Evolutionary conservation across 805 yeast species (phyloP).

Genomic region (Scheffersomyces ergatensis): DNA sequence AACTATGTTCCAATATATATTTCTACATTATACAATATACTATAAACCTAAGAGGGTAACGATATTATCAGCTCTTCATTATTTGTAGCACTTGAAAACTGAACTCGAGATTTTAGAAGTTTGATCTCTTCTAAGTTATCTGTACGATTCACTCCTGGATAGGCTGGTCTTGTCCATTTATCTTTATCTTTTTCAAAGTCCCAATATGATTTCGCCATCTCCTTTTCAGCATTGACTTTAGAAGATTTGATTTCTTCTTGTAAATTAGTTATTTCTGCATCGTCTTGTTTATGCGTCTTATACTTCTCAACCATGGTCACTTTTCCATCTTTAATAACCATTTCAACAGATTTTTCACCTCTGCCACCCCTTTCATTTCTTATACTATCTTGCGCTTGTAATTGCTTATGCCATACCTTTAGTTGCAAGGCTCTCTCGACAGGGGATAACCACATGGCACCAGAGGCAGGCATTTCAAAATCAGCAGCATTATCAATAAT

Average conservation of each 20-base stretch:
- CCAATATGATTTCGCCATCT: slow-evolving; percentile 45
- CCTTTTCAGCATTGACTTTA: slow-evolving; percentile 24
- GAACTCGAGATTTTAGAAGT: slow-evolving; percentile 20
- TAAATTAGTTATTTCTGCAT: slow-evolving; percentile 33
- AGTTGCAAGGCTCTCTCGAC: slow-evolving; percentile 84
- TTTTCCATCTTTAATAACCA: slow-evolving; percentile 79
- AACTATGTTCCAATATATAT: no score
- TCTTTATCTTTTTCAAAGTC: slow-evolving; percentile 54
- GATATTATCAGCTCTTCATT: slow-evolving; percentile 22
- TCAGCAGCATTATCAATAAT: slow-evolving; percentile 94
- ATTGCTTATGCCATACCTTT: slow-evolving; percentile 77
- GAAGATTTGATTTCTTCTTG: slow-evolving; percentile 27
- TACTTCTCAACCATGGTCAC: slow-evolving; percentile 58
- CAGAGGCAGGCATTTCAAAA: slow-evolving; percentile 59
- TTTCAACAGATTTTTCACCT: slow-evolving; percentile 71
- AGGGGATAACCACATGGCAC: slow-evolving; percentile 77
- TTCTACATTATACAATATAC: no score
- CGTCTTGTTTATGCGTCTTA: slow-evolving; percentile 11
- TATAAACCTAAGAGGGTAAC: slow-evolving; percentile 6
- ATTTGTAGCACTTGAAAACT: slow-evolving; percentile 17
- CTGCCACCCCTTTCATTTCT: slow-evolving; percentile 65
- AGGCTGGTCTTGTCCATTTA: slow-evolving; percentile 56
- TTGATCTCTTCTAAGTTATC: background rate
- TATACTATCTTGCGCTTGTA: slow-evolving; percentile 59
- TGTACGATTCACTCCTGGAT: slow-evolving; percentile 11